Evolutionary conservation across 2,329 filamentous ascomycete species (phyloP), one percentile per base, ranked within the genome.

Genomic region (Sporothrix schenckii): DNA sequence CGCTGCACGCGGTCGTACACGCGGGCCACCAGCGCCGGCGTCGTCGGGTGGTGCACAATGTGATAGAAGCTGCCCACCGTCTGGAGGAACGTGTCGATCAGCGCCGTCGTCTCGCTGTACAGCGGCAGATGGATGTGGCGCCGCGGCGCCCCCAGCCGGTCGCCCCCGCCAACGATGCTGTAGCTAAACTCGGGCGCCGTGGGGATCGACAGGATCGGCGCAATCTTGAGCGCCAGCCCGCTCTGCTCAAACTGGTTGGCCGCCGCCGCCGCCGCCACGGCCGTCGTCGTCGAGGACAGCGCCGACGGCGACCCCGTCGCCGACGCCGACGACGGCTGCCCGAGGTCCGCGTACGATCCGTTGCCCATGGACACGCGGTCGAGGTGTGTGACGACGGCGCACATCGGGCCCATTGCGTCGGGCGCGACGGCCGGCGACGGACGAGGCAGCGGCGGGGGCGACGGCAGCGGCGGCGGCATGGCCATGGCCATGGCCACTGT

Each of bases 341-440:
- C 27, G 3, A 65, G 27, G 41, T 34, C 34, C 63, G 34, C 16
- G 44, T 70, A 70, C 19, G 65, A 39, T 1, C 69, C 69, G 10
- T 67, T 67, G 52, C 69, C 54, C 69, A 70, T 70, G 16, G 69
- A 70, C 30, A 70, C 69, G n/a, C 63, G 63, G 69, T 70, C 69
- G 6, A 70, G 61, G 19, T 70, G 63, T n/a, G 69, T 60, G 27
- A 70, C 69, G 4, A 70, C 69, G 2, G 41, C 65, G n/a, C 61
- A 66, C n/a, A 70, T 70, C n/a, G 56, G 63, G 3, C 52, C 52
- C 60, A 66, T 53, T 7, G 52, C 41, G 30, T 67, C 63, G 7
- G 69, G 27, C 1, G 61, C 60, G 3, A n/a, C 21, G 5, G 50
- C 21, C 6, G 52, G 6, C 10, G 34, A 50, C 21, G 50, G 34